Evolutionary conservation across 345 rosid species (phyloP), one percentile per base, ranked within the genome.

Genomic region (Arabis hirsuta): DNA sequence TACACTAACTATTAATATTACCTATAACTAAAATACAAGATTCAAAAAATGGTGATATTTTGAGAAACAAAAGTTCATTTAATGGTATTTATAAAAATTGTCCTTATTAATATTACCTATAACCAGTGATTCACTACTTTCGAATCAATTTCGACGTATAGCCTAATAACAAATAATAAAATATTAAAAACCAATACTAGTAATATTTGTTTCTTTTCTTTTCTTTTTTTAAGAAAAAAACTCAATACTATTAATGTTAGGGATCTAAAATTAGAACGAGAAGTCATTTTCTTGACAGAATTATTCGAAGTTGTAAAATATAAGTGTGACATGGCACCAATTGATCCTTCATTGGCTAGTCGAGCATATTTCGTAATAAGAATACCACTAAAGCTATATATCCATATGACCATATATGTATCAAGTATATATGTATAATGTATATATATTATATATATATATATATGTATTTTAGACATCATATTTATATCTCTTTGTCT

Each of bases 141-240:
- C 11, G 67, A 67, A 74, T 50, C 67, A 67, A 51, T 59, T 58
- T 74, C 31, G 48, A 10, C 67, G 54, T 41, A 42, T 14, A 48
- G 31, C 20, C 54, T 43, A 34, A 46, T 46, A 56, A 39, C 9
- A 64, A 7, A 55, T 13, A 22, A 34, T n/a, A 46, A 6, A 62
- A 46, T 36, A 56, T 5, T 5, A 56, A 7, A 46, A 14, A 65
- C 52, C 52, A 16, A 38, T 57, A 65, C 29, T 38, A 38, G 77
- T 56, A 47, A 55, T 19, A 41, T 31, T 48, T 6, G n/a, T 22
- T 22, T 22, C 24, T 22, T 22, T 22, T 22, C 0, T 22, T 22
- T 22, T 22, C n/a, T n/a, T 20, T 20, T 20, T 20, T 20, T 20
- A 22, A 22, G 2, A 22, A 22, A 22, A 22, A 22, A 22, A 22